Conservation (phyloP, 805 yeast genomes). For the Maudiozyma pseudohumilis region DNA sequence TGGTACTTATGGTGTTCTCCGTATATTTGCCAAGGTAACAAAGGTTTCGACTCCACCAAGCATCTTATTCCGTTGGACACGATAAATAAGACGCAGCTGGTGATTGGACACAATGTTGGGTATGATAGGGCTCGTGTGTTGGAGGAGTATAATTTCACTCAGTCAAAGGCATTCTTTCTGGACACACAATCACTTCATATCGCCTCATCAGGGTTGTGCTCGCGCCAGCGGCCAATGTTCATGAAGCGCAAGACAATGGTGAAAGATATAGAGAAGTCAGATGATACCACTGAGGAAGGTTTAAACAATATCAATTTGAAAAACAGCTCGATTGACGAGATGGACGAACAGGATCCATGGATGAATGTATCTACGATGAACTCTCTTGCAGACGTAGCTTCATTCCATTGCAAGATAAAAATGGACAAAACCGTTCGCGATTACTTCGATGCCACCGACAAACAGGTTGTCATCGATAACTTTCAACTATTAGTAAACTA, state of each 20-base stretch:
- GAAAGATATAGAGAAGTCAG: constrained; percentile 8
- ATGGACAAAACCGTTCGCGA: constrained; percentile 64
- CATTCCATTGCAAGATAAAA: constrained; percentile 60
- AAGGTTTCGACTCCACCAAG: constrained; percentile 23
- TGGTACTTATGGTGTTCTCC: constrained; percentile 98
- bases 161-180: constrained; percentile 64
- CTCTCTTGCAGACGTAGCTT: constrained; percentile 69
- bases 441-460: constrained; percentile 45
- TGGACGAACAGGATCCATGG: constrained; percentile 66
- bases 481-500: constrained; percentile 59
- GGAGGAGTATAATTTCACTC: constrained; percentile 69
- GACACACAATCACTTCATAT: constrained; percentile 93
- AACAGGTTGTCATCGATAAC: constrained; percentile 42
- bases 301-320: background rate
- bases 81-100: constrained; percentile 38
- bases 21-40: constrained; percentile 37
- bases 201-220: constrained; percentile 85
- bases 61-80: constrained; percentile 75
- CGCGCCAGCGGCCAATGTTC: constrained; percentile 81
- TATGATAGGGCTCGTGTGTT: constrained; percentile 79
- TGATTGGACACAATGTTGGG: constrained; percentile 85
- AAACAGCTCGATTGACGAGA: constrained; percentile 1
- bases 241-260: constrained; percentile 39
- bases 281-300: constrained; percentile 5
- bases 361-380: constrained; percentile 64